Percentiles rank a stretch among this genome's conserved stretches.
These are phyloP conservation scores for Fusarium oligoseptatum DNA, from an alignment of 2,329 filamentous ascomycete species.

Conservation along the genomic window DNA sequence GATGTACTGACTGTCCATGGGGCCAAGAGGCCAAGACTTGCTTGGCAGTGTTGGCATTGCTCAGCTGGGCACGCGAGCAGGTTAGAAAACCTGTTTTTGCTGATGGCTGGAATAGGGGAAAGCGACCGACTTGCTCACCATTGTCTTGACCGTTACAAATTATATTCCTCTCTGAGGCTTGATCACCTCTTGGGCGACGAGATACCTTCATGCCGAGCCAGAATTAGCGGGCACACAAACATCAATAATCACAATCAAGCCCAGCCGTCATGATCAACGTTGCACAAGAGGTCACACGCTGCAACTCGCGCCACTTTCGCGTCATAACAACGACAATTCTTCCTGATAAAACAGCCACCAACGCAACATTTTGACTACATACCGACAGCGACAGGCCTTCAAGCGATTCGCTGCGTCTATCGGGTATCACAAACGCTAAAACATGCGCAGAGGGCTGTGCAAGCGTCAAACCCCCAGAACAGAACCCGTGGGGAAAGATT, in stretches of 20 bases:
- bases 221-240: not conserved
- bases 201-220: no score
- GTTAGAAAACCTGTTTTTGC: not conserved
- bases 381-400: not conserved
- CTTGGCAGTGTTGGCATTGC: not conserved
- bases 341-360: not conserved
- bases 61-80: not conserved
- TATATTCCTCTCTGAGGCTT: not conserved
- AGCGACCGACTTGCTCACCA: not conserved
- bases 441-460: not conserved
- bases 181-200: not conserved
- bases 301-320: not conserved
- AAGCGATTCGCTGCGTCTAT: not conserved
- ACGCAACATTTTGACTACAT: not conserved
- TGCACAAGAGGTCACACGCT: not conserved
- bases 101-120: not conserved
- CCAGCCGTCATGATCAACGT: not conserved
- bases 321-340: not conserved
- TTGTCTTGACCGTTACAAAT: not conserved
- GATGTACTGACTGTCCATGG: not conserved
- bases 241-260: not conserved
- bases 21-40: not conserved
- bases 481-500: not conserved
- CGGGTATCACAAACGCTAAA: not conserved
- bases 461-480: not conserved